Conservation (phyloP, 495 filamentous ascomycete species). For the Penicillium tannophilum region DNA sequence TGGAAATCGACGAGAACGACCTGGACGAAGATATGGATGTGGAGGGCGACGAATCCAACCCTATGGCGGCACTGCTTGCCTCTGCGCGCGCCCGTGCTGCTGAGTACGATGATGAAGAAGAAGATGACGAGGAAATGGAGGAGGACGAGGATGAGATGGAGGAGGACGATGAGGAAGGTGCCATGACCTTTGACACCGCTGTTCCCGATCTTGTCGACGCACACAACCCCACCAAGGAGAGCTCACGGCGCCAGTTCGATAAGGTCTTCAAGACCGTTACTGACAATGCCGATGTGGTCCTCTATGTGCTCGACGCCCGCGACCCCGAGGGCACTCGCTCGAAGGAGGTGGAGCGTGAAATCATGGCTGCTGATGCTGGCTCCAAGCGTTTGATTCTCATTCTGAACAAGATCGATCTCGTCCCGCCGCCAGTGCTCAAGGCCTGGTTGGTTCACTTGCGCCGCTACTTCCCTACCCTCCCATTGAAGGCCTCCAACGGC, state of each 20-base stretch:
- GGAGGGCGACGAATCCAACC: conserved; percentile 67
- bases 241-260: conserved; percentile 84
- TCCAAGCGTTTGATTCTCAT: conserved; percentile 90
- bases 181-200: conserved; percentile 19
- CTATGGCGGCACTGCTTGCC: conserved; percentile 91
- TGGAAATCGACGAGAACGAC: conserved; percentile 53
- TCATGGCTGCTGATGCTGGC: conserved; percentile 81
- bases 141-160: conserved; percentile 63
- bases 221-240: conserved; percentile 56
- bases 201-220: conserved; percentile 33
- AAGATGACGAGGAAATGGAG: conserved; percentile 54
- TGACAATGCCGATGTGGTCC: conserved; percentile 82
- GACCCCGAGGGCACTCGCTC: conserved; percentile 92
- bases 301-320: conserved; percentile 93
- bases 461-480: conserved; percentile 90
- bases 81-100: conserved; percentile 85
- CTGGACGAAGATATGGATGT: conserved; percentile 56
- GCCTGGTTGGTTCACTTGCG: conserved; percentile 83
- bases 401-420: conserved; percentile 95
- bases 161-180: conserved; percentile 52
- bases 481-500: conserved; percentile 81
- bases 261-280: conserved; percentile 97
- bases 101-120: conserved; percentile 67
- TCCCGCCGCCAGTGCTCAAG: conserved; percentile 79
- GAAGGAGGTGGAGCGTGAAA: conserved; percentile 82